Evolutionary conservation across 306 rosid genomes (phyloP).

Genomic region (Quercus alba): DNA sequence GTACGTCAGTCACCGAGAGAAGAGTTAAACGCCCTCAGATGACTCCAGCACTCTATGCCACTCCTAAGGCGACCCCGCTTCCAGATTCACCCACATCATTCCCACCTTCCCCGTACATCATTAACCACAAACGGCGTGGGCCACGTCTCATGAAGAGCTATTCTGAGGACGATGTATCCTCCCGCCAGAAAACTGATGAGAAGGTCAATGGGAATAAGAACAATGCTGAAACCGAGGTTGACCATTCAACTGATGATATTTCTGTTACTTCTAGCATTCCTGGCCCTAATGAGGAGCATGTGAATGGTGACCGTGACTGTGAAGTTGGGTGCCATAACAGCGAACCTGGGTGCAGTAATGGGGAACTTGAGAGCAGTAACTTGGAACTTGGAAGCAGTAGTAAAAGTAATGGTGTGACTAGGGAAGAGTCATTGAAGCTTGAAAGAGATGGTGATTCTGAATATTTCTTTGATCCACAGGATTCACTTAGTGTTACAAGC

Average conservation of each 20-base stretch:
- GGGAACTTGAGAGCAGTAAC: slow-evolving; percentile 29
- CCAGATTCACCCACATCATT: slow-evolving; percentile 83
- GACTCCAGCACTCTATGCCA: slow-evolving; percentile 80
- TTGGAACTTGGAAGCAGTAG: slow-evolving; percentile 33
- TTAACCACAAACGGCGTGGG: slow-evolving; percentile 96
- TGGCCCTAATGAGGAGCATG: slow-evolving; percentile 29
- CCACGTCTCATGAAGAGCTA: slow-evolving; percentile 79
- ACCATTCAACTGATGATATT: slow-evolving; percentile 39
- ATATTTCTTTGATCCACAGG: slow-evolving; percentile 75
- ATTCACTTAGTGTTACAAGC: slow-evolving; percentile 66
- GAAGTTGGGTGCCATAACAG: slow-evolving; percentile 20
- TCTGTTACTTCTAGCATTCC: slow-evolving; percentile 31
- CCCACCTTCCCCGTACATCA: slow-evolving; percentile 86
- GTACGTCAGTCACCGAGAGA: slow-evolving; percentile 32
- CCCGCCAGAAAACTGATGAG: slow-evolving; percentile 28
- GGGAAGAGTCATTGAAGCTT: slow-evolving; percentile 23
- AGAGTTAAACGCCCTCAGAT: slow-evolving; percentile 60
- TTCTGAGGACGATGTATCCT: slow-evolving; percentile 55
- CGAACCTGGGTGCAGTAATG: slow-evolving; percentile 25
- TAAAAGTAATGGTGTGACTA: slow-evolving; percentile 20
- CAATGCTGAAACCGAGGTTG: slow-evolving; percentile 33
- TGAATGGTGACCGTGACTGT: slow-evolving; percentile 33
- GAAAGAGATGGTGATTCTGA: slow-evolving; percentile 60
- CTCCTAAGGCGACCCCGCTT: slow-evolving; percentile 81
- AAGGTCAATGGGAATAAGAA: slow-evolving; percentile 15